A percentile compares a stretch with the other conserved stretches of the same genome.
phyloP scores from a whole-genome alignment of 306 rosid species.

The Lagenaria siceraria region DNA sequence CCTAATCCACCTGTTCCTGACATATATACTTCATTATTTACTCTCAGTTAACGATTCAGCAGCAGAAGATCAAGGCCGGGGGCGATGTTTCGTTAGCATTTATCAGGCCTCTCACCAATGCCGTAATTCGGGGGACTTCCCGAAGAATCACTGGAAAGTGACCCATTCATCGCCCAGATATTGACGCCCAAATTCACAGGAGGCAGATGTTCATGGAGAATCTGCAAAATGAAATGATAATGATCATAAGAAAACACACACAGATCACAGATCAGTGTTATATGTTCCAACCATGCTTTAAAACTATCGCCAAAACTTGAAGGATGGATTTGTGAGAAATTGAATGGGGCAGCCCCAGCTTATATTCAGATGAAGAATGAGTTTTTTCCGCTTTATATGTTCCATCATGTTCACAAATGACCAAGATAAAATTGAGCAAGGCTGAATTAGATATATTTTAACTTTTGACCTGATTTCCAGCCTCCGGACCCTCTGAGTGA shows the following conservation, averaged over 20 bases:
- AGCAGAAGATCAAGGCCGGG: background rate
- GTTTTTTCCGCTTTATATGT: background rate
- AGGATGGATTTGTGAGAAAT: background rate
- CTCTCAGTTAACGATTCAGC: background rate
- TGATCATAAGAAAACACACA: slow-evolving; percentile 3
- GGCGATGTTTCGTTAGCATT: background rate
- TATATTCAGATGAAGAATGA: background rate
- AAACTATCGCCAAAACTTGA: background rate
- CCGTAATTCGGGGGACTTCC: slow-evolving; percentile 55
- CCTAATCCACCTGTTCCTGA: background rate
- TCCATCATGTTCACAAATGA: background rate
- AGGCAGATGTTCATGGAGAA: slow-evolving; percentile 23
- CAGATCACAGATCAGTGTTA: slow-evolving; percentile 13
- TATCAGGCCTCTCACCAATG: slow-evolving; percentile 37
- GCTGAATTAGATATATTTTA: background rate
- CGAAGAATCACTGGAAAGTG: slow-evolving; percentile 45
- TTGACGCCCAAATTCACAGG: slow-evolving; percentile 59
- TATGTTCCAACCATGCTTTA: background rate
- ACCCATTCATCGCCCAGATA: slow-evolving; percentile 71
- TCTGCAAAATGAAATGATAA: slow-evolving; percentile 31
- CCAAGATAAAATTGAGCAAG: background rate
- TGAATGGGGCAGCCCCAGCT: background rate
- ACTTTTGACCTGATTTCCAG: slow-evolving; percentile 46
- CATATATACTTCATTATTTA: background rate
- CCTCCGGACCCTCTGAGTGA: slow-evolving; percentile 74